A percentile compares a stretch with the other conserved stretches of the same genome.
phyloP scores from a whole-genome alignment of 208 protist genomes.

The Trichomonas tenax region DNA sequence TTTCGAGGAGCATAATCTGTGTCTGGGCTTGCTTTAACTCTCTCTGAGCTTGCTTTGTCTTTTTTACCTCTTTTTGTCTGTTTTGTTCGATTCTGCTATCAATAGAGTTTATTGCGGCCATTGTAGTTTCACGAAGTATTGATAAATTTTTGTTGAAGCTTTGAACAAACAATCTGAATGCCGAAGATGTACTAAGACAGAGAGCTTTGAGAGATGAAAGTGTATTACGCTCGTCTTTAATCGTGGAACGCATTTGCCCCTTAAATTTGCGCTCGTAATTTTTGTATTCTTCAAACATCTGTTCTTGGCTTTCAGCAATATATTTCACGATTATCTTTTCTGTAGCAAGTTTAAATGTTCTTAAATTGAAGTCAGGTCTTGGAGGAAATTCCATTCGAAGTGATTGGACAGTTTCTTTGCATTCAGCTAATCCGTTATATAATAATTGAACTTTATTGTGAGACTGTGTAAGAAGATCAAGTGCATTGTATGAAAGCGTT shows the following conservation, averaged over 20 bases:
- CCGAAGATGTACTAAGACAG: neutral
- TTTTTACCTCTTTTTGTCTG: neutral
- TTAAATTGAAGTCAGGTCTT: neutral
- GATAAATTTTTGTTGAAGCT: neutral
- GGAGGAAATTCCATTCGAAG: neutral
- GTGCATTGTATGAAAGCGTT: neutral
- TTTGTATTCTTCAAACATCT: neutral
- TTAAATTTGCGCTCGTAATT: neutral
- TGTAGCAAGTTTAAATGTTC: neutral
- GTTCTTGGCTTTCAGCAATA: neutral
- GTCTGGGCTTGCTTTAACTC: neutral
- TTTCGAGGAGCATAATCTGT: neutral
- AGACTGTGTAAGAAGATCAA: neutral
- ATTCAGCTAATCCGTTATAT: neutral
- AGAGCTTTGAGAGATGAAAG: neutral
- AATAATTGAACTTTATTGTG: neutral
- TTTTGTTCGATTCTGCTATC: neutral
- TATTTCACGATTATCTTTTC: neutral
- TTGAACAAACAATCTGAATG: neutral
- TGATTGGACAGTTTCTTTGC: neutral
- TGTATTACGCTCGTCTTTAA: neutral
- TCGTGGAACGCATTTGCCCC: neutral
- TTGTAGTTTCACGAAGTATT: neutral
- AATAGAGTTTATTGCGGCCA: neutral
- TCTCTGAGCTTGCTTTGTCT: neutral